Percentiles rank a stretch among this genome's conserved stretches.
Evolutionary conservation across 2,329 filamentous ascomycete genomes (phyloP).

Genomic region (Dothistroma septosporum): DNA sequence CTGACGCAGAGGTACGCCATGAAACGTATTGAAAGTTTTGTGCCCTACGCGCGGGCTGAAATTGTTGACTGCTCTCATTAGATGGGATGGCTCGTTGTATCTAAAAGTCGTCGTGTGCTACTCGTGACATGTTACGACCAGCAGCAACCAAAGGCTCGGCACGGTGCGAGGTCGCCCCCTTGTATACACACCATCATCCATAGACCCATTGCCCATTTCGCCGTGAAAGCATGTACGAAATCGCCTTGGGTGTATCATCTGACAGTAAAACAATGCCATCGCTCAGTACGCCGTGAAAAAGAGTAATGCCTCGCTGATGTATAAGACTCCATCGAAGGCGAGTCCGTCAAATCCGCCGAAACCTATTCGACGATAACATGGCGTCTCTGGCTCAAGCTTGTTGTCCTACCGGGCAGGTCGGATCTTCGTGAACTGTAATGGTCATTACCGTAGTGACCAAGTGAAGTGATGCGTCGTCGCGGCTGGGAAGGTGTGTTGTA

Average conservation of each 20-base stretch:
- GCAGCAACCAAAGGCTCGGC: background rate
- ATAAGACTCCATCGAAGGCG: background rate
- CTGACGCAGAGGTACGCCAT: background rate
- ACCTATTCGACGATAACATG: constrained; percentile 19
- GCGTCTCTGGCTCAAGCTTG: constrained; percentile 18
- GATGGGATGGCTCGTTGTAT: background rate
- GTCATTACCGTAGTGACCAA: constrained; percentile 5
- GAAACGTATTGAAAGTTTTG: too few species aligned
- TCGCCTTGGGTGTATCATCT: constrained; percentile 2
- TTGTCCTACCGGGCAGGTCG: constrained; percentile 2
- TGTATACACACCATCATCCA: constrained; percentile 1
- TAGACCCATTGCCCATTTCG: background rate
- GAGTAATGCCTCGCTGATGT: background rate
- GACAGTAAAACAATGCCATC: background rate
- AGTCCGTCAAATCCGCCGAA: constrained; percentile 15
- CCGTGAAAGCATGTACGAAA: background rate
- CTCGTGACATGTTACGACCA: background rate
- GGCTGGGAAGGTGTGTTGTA: constrained; percentile 12
- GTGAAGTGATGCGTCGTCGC: constrained; percentile 14
- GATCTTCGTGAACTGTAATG: background rate
- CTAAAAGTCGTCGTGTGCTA: background rate
- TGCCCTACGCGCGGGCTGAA: background rate
- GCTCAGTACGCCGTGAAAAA: background rate
- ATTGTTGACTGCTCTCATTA: background rate
- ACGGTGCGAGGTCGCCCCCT: background rate